Percentiles rank a stretch among this genome's conserved stretches.
These are phyloP conservation scores for Aspergillus niger DNA, from an alignment of 2,329 filamentous ascomycete genomes.

Conservation along the genomic window DNA sequence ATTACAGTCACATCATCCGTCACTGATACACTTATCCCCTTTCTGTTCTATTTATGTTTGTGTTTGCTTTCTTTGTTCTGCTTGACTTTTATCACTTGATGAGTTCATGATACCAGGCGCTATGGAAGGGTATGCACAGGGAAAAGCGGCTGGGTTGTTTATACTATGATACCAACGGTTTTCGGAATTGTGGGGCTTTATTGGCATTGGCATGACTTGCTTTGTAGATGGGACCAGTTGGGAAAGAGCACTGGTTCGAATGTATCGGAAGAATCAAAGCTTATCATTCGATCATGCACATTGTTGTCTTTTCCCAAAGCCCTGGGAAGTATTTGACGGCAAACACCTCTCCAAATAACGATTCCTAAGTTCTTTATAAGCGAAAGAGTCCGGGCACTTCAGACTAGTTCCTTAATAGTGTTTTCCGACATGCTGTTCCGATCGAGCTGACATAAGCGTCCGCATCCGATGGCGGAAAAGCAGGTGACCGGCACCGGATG, in stretches of 20 bases:
- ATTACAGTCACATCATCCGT: constrained; percentile 75
- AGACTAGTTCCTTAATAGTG: neutral
- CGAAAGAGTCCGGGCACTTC: neutral
- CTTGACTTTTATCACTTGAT: neutral
- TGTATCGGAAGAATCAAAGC: neutral
- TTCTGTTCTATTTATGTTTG: neutral
- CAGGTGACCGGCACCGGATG: neutral
- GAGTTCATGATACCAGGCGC: neutral
- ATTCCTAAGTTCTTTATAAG: too few relatives aligned
- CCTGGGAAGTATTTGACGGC: too few relatives aligned
- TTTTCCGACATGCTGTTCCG: constrained; percentile 25
- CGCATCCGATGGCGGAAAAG: constrained; percentile 17
- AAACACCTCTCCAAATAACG: too few relatives aligned
- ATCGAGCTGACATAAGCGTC: constrained; percentile 27
- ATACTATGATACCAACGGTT: neutral
- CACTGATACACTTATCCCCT: constrained; percentile 20
- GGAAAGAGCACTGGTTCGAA: neutral
- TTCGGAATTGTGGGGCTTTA: neutral
- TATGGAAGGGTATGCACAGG: neutral
- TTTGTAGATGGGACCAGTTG: neutral
- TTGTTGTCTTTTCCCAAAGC: too few relatives aligned
- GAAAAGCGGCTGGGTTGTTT: neutral
- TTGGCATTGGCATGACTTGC: neutral
- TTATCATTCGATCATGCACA: neutral
- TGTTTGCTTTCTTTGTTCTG: neutral